These are phyloP conservation scores for Starmerella sirachaensis DNA, from an alignment of 805 yeast genomes.

Conservation along the genomic window DNA sequence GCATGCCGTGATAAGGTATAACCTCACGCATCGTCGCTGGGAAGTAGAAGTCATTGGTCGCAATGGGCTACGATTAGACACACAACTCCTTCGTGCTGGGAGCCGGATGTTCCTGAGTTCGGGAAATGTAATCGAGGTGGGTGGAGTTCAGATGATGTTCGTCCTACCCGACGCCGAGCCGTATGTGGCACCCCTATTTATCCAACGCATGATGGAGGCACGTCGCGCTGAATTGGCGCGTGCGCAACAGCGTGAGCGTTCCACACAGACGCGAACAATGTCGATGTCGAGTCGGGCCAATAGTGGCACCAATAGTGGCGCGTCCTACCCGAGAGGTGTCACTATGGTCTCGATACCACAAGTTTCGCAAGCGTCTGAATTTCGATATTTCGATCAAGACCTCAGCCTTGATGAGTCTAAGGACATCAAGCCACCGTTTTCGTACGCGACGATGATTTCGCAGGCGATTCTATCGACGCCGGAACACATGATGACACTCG, in stretches of 20 bases:
- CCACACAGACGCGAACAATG: too few relatives aligned
- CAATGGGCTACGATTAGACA: constrained; percentile 87
- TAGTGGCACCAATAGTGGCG: neutral
- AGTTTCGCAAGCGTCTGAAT: constrained; percentile 25
- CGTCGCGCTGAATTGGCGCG: neutral
- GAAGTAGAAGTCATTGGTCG: constrained; percentile 73
- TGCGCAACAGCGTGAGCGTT: neutral
- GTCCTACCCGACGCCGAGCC: constrained; percentile 87
- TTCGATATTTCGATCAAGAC: constrained; percentile 28
- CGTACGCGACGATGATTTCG: constrained; percentile 96
- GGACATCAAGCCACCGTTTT: constrained; percentile 91
- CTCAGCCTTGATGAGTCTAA: constrained; percentile 81
- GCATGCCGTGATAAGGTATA: constrained; percentile 77
- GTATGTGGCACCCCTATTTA: constrained; percentile 34
- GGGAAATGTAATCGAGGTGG: constrained; percentile 88
- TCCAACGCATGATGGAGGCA: constrained; percentile 6
- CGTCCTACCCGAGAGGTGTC: constrained; percentile 33
- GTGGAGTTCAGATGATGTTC: constrained; percentile 98
- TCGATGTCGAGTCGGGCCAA: too few relatives aligned
- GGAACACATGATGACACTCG: constrained; percentile 77
- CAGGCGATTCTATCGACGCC: constrained; percentile 84
- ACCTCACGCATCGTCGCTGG: constrained; percentile 68
- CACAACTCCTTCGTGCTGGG: constrained; percentile 35
- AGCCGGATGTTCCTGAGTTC: constrained; percentile 45
- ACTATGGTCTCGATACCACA: constrained; percentile 34